Base-by-base conservation (phyloP, 1,139 yeast genomes). In the Debaryomycetaceae sp. region DNA sequence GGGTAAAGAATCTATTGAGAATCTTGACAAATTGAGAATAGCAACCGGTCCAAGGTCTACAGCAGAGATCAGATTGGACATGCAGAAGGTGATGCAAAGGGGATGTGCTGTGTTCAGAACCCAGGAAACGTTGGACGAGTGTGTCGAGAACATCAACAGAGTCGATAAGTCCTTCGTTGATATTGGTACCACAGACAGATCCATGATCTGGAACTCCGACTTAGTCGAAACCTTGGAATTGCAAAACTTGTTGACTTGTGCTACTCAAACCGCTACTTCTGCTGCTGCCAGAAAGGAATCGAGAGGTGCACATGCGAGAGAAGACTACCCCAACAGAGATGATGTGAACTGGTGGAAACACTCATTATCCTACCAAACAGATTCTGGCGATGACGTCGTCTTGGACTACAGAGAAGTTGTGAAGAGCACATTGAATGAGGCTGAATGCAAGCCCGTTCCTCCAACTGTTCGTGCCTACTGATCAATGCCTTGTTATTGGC, bases 301-400 rank as follows among this genome's bases (percentile, higher is more conserved):
- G 37, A 88, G 98, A 78, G 98, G 98, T 75, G 98, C 98, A 40
- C 98, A 92, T 62, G 97, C 98, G 48, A 86, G 98, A 76, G 98
- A 92, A 69, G 98, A 92, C 68, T 91, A 68, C 75, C 97, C 95
- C 60, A 83, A 82, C 46, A 88, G 98, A 81, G 96, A 92, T 60
- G 98, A 92, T 65, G 88, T 62, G 44, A 75, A 88, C 75, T 92
- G 98, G 98, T 87, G 88, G 94, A 91, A 92, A 76, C 98, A 92
- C 71, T 80, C 97, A 38, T 75, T 92, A 63, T 87, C 97, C 41
- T 92, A 94, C 88, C 98, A 92, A 75, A 60, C 69, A 44, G 66
- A 70, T 33, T 74, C 75, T 48, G 95, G 94, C 56, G 92, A 77
- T 38, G 75, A 77, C 42, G 88, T 88, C 41, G 70, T 65, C 45